These are phyloP conservation scores for Tetraselmis striata DNA, from an alignment of 139 green algal genomes.

Conservation along the genomic window DNA sequence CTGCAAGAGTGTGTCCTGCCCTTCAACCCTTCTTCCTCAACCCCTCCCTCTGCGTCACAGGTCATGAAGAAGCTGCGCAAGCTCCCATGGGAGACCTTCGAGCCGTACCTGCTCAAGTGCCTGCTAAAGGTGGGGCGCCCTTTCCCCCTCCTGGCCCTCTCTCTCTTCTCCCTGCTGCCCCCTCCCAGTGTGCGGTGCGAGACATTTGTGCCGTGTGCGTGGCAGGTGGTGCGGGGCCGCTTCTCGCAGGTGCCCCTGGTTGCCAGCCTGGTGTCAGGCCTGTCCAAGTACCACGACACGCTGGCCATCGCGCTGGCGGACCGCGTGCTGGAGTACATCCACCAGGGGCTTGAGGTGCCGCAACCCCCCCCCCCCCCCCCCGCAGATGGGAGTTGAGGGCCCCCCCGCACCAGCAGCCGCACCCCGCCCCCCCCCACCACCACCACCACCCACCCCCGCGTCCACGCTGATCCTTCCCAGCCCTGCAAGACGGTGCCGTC, in stretches of 20 bases:
- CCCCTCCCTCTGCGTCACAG: constrained; percentile 11
- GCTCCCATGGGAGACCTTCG: constrained; percentile 69
- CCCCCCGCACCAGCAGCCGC: too few species aligned
- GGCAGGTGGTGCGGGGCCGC: constrained; percentile 38
- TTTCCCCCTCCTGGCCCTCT: background rate
- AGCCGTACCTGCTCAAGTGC: constrained; percentile 76
- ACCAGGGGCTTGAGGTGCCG: constrained; percentile 58
- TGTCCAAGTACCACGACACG: constrained; percentile 74
- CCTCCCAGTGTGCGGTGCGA: too few species aligned
- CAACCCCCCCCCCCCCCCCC: background rate
- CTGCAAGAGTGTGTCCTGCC: background rate
- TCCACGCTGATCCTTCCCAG: too few species aligned
- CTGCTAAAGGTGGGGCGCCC: constrained; percentile 61
- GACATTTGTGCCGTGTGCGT: too few species aligned
- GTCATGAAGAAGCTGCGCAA: constrained; percentile 82
- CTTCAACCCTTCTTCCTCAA: background rate
- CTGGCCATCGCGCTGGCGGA: constrained; percentile 73
- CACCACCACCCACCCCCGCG: too few species aligned
- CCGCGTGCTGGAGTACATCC: constrained; percentile 78
- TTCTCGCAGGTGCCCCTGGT: constrained; percentile 66
- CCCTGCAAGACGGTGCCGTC: too few species aligned
- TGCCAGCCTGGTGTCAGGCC: constrained; percentile 64
- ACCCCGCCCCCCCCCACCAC: too few species aligned
- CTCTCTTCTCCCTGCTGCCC: too few species aligned
- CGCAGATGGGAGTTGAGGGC: too few species aligned